Percentiles rank a stretch among this genome's conserved stretches.
Evolutionary conservation across 176 grass and related monocot genomes (phyloP).

Genomic region (Eragrostis nindensis): DNA sequence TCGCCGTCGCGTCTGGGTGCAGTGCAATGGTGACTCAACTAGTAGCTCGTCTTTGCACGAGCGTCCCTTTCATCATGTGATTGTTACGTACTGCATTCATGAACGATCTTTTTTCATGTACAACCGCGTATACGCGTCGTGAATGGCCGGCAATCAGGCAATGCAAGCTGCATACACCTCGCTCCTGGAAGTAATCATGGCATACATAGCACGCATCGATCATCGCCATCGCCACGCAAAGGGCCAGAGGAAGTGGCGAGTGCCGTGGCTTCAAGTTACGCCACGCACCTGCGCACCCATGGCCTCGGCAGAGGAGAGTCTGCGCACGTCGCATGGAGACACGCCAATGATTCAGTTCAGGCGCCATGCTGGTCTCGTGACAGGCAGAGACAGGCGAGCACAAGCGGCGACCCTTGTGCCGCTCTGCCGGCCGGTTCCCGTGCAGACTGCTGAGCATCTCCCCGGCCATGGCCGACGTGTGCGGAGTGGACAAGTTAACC

Average conservation of each 20-base stretch:
- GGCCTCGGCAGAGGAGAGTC: not conserved
- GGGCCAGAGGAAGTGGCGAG: not conserved
- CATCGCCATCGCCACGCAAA: too few relatives aligned
- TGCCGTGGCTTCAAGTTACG: slow-evolving; percentile 11
- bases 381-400: not conserved
- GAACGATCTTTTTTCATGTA: too few relatives aligned
- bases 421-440: slow-evolving; percentile 14
- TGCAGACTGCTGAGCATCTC: slow-evolving; percentile 18
- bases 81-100: too few relatives aligned
- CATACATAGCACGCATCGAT: not conserved
- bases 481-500: not conserved
- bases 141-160: not conserved
- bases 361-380: not conserved
- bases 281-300: not conserved
- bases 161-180: not conserved
- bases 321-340: not conserved
- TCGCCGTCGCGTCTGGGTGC: not conserved
- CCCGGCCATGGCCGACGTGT: not conserved
- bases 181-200: not conserved
- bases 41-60: not conserved
- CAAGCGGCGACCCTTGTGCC: not conserved
- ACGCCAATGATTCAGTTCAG: slow-evolving; percentile 23
- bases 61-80: too few relatives aligned
- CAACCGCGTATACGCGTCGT: too few relatives aligned
- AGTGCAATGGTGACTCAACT: not conserved